Percentiles rank a stretch among this genome's conserved stretches.
Conservation (phyloP, 2,329 filamentous ascomycete genomes). For the Aspergillus costaricaensis region DNA sequence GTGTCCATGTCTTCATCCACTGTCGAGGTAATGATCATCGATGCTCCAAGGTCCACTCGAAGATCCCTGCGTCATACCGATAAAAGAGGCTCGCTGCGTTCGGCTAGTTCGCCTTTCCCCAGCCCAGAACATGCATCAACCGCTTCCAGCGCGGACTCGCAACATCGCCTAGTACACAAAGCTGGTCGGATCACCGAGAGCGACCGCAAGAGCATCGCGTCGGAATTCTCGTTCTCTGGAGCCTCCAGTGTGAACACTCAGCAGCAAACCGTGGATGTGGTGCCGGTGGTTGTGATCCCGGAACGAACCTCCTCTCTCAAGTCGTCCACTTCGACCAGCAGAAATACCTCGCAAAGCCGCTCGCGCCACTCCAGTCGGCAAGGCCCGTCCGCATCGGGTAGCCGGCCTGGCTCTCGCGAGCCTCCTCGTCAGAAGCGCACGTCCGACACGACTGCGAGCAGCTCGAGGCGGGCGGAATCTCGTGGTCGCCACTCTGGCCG, state of each 20-base stretch:
- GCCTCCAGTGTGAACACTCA: conserved; percentile 33
- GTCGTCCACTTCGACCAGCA: conserved; percentile 40
- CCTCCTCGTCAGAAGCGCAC: conserved; percentile 36
- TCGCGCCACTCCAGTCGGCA: conserved; percentile 43
- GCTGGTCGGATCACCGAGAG: conserved; percentile 52
- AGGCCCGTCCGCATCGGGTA: conserved; percentile 40
- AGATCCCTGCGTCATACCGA: conserved; percentile 56
- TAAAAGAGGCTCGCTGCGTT: conserved; percentile 55
- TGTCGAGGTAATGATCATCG: conserved; percentile 58
- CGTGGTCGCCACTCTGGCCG: conserved; percentile 31
- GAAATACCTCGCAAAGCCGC: conserved; percentile 39
- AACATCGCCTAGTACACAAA: conserved; percentile 55
- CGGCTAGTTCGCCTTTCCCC: conserved; percentile 48
- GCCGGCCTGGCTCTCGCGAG: conserved; percentile 35
- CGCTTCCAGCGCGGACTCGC: conserved; percentile 44
- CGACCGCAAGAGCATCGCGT: conserved; percentile 46
- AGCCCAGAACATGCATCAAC: conserved; percentile 50
- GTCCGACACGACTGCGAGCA: conserved; percentile 42
- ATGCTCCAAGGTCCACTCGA: conserved; percentile 49
- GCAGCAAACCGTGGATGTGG: conserved; percentile 41
- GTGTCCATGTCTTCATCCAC: conserved; percentile 55
- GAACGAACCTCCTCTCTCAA: conserved; percentile 49
- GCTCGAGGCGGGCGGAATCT: conserved; percentile 27
- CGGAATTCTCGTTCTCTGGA: conserved; percentile 42
- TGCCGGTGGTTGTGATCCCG: conserved; percentile 52